Conservation (phyloP, 495 filamentous ascomycete species). For the Trichoderma gamsii region DNA sequence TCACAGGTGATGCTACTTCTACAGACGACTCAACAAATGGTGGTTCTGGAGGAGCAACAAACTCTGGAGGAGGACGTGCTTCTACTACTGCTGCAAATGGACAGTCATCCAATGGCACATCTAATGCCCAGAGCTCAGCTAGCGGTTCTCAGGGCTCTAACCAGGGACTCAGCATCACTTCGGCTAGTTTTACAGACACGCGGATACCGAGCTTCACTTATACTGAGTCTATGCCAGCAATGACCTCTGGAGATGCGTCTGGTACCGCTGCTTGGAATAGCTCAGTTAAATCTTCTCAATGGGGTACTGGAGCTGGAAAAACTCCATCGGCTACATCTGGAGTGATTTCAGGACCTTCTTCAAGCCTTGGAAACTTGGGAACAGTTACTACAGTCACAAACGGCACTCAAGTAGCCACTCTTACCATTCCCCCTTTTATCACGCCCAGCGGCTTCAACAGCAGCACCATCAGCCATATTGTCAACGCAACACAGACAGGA, state of each 20-base stretch:
- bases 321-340: background rate
- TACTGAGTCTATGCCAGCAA: background rate
- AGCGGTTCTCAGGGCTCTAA: background rate
- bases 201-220: background rate
- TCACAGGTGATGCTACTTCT: background rate
- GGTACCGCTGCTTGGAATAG: background rate
- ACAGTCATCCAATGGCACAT: background rate
- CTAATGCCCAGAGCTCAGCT: background rate
- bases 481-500: constrained; percentile 2
- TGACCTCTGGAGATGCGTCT: background rate
- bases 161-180: background rate
- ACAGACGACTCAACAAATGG: background rate
- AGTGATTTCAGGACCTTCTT: background rate
- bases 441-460: constrained; percentile 10
- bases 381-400: background rate
- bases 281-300: background rate
- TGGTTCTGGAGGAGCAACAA: background rate
- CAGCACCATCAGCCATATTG: constrained; percentile 2
- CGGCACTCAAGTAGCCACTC: background rate
- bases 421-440: background rate
- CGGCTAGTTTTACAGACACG: background rate
- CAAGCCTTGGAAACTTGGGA: background rate
- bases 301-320: background rate
- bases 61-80: background rate
- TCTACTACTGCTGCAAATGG: background rate